Evolutionary conservation across 148 eudicot genomes (phyloP), one percentile per base, ranked within the genome.

Genomic region (Vaccinium vitisidaea): DNA sequence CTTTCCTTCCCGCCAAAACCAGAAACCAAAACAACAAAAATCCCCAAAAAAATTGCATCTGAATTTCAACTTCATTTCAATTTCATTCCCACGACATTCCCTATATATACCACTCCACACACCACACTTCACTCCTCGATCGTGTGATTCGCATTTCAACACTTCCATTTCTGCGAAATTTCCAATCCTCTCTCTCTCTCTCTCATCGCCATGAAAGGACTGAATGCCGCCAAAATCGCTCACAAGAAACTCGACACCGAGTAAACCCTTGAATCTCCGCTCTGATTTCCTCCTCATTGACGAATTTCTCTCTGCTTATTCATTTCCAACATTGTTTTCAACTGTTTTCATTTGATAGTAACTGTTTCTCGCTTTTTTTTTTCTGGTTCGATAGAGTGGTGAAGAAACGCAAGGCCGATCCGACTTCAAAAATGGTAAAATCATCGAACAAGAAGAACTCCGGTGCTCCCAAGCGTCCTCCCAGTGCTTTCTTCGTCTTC

Each of bases 381-480:
- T 65, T 27, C 46, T 11, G 65, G 39, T 75, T 67, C 83, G 25
- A 76, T 6, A 86, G 88, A 80, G 49, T 54, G 58, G 59, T 13
- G 79, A 86, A 80, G 76, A 86, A 86, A 36, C 83, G 79, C 53
- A 86, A 83, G 85, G 75, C 80, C 58, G 78, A 65, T 2, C 0
- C 74, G 16, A 83, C 19, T 0, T 15, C 53, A 25, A 83, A 82
- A 78, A 77, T 79, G 86, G 81, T 80, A 48, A 83, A 73, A 50
- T 43, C 83, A 19, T 39, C 83, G 25, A 70, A 19, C 23, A 79
- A 75, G 84, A 88, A 86, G 84, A 54, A 63, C 76, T 55, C 88
- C 4, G 90, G 84, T 67, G 90, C 86, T 80, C 90, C 90, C 27
- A 88, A 86, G 80, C 88, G 88, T 80, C 90, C 90, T 80, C 39